Evolutionary conservation across 1,139 yeast species (phyloP), one percentile per base, ranked within the genome.

Genomic region (Sugiyamaella grinbergsii): DNA sequence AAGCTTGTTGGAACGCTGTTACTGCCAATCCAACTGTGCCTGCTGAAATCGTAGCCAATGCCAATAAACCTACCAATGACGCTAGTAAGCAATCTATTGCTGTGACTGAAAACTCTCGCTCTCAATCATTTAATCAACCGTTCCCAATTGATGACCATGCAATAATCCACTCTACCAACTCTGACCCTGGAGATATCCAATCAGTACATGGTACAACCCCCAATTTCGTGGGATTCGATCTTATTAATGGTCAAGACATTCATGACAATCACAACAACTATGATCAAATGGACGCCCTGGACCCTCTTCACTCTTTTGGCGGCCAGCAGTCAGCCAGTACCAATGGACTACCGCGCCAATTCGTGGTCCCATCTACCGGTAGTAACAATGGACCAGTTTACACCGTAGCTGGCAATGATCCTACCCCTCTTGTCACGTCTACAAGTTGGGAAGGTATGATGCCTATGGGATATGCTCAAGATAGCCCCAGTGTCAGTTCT

Each of bases 1-100:
- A 88, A 64, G 83, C 84, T 58, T 86, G 95, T 66, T 85, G 88
- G 80, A 87, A 83, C 59, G 84, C 73, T 56, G 75, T 85, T 59
- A 81, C 65, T 22, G 47, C 61, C 6, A 55, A 56, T 42, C 62
- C 62, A 18, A 49, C 42, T 28, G 47, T 51, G 19, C 64, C 60
- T 5, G 50, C 38, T 16, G 43, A 49, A 15, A 38, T 54, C 7
- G 49, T 50, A 8, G 56, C 54, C 20, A 46, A 51, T 13, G 51
- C 49, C n/a, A 24, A 23, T n/a, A 20, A 23, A n/a, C 41, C 28
- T 20, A 24, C 29, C 13, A 23, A 22, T 37, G 29, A 20, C 15
- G 11, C 24, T 23, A 37, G 13, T n/a, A 16, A 37, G 5, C 29
- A n/a, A 18, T 22, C 3, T 19, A 23, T 22, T n/a, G 8, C 16